phyloP scores from a whole-genome alignment of 768 basidiomycete genomes.

The Suillus occidentalis region DNA sequence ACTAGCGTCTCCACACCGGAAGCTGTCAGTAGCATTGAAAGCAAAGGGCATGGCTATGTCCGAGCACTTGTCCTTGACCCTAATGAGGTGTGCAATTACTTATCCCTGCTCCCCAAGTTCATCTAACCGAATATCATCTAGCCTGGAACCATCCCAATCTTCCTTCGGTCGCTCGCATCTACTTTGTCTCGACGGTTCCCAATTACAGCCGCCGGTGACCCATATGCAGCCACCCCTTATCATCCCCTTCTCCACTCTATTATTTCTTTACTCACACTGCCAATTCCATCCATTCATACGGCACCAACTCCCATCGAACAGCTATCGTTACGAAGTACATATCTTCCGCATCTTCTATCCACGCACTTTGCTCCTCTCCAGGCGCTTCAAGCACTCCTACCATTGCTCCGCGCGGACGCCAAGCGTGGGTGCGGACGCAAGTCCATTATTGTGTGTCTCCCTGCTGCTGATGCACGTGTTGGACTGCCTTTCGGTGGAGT shows the following conservation, averaged over 20 bases:
- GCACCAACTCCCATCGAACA: slow-evolving; percentile 67
- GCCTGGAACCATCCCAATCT: slow-evolving; percentile 71
- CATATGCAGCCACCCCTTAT: slow-evolving; percentile 63
- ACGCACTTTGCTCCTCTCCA: slow-evolving; percentile 79
- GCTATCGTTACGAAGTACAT: slow-evolving; percentile 58
- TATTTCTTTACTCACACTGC: slow-evolving; percentile 71
- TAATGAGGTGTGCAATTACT: slow-evolving; percentile 51
- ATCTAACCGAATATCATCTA: slow-evolving; percentile 30
- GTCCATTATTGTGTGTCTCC: slow-evolving; percentile 71
- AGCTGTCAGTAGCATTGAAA: slow-evolving; percentile 64
- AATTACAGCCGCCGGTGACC: slow-evolving; percentile 75
- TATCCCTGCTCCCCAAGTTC: neutral
- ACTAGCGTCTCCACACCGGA: slow-evolving; percentile 72
- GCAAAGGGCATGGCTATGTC: slow-evolving; percentile 68
- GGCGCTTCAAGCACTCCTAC: slow-evolving; percentile 73
- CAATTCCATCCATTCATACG: slow-evolving; percentile 36
- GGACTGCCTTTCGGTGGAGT: slow-evolving; percentile 68
- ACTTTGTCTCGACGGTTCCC: slow-evolving; percentile 84
- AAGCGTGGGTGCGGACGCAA: slow-evolving; percentile 42
- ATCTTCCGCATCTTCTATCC: slow-evolving; percentile 69
- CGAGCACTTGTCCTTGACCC: slow-evolving; percentile 83
- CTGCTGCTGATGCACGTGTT: slow-evolving; percentile 68
- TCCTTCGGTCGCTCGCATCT: slow-evolving; percentile 79
- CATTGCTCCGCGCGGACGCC: slow-evolving; percentile 72
- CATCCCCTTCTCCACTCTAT: slow-evolving; percentile 76